These are phyloP conservation scores for Trametes pubescens DNA, from an alignment of 1,284 basidiomycete species.

Conservation along the genomic window DNA sequence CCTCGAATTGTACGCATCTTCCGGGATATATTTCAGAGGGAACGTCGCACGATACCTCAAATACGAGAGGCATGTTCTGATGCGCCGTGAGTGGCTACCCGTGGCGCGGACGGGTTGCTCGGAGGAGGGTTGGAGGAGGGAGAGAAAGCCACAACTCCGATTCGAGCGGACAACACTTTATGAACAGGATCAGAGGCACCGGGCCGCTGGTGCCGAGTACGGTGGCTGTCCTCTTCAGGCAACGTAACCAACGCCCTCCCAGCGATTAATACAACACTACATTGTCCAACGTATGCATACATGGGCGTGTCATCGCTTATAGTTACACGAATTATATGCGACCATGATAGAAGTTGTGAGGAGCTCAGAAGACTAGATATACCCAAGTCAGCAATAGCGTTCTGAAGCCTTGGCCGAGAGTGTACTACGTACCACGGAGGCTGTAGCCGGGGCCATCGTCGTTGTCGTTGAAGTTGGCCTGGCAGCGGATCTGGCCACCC, in stretches of 20 bases:
- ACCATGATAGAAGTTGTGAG: not conserved
- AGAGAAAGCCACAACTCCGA: no score
- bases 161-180: no score
- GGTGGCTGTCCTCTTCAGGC: no score
- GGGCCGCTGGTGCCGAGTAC: no score
- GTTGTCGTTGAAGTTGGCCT: constrained; percentile 21
- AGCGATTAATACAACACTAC: no score
- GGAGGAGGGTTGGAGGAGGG: no score
- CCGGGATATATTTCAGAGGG: constrained; percentile 1
- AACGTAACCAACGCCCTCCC: no score
- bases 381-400: not conserved
- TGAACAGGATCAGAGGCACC: no score
- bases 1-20: not conserved
- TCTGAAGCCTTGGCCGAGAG: no score
- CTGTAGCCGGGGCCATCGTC: constrained; percentile 21
- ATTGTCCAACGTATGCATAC: no score
- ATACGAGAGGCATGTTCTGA: not conserved
- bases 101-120: no score
- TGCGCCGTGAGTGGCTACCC: not conserved
- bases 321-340: not conserved
- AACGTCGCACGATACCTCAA: not conserved
- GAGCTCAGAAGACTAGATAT: constrained; percentile 1
- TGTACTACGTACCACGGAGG: constrained; percentile 13
- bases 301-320: no score
- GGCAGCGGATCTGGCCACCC: constrained; percentile 16